Evolutionary conservation across 2,329 filamentous ascomycete genomes (phyloP).

Genomic region (Fusarium cyanostomum): DNA sequence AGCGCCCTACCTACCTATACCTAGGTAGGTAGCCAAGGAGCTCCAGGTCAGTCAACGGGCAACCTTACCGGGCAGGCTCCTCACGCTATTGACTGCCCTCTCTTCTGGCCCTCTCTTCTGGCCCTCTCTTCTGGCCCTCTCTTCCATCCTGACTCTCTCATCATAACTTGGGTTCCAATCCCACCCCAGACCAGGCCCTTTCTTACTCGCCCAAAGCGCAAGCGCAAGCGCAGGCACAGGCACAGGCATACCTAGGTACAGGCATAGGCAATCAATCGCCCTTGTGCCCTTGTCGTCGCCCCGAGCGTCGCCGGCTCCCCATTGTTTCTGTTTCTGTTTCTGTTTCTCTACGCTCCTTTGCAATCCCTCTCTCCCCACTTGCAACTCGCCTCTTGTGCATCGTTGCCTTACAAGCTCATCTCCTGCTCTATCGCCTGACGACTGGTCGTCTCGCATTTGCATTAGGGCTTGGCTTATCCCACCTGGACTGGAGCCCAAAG

Average conservation of each 20-base stretch:
- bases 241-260: not conserved
- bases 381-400: conserved; percentile 13
- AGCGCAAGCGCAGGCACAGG: conserved; percentile 32
- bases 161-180: conserved; percentile 34
- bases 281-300: conserved; percentile 26
- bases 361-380: conserved; percentile 33
- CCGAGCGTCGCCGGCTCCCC: conserved; percentile 28
- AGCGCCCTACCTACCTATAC: not conserved
- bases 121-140: conserved; percentile 31
- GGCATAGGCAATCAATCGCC: conserved; percentile 9
- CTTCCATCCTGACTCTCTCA: conserved; percentile 31
- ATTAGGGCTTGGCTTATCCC: conserved; percentile 45
- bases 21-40: conserved; percentile 9
- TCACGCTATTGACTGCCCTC: conserved; percentile 16
- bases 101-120: too few species aligned
- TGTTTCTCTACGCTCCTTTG: conserved; percentile 45
- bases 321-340: conserved; percentile 35
- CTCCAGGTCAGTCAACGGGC: conserved; percentile 21
- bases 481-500: conserved; percentile 37
- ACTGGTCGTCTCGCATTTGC: conserved; percentile 46
- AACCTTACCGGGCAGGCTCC: conserved; percentile 31
- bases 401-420: conserved; percentile 26
- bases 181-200: conserved; percentile 33
- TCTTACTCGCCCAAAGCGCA: conserved; percentile 39
- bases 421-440: conserved; percentile 41